Base-by-base conservation (phyloP, 345 rosid genomes). In the Excoecaria agallocha region DNA sequence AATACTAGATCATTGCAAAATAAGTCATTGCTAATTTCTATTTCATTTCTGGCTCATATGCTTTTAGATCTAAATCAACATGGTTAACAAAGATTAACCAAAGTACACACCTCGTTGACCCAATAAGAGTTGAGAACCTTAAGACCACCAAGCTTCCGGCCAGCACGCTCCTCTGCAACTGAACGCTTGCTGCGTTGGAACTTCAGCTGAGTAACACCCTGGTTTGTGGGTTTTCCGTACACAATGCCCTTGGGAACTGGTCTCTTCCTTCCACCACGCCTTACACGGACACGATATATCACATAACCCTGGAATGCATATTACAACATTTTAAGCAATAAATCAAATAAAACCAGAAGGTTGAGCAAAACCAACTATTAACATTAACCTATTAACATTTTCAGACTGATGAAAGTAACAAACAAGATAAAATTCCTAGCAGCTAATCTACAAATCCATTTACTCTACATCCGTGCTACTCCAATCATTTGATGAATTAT, bases 181-280 rank as follows among this genome's bases (percentile, higher is more conserved):
- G 80, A 82, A 16, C 85, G 76, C 85, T 82, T 82, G 74, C 85
- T 82, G 22, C 85, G 78, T 68, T 79, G 82, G 56, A 82, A 82
- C 69, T 82, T 82, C 69, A 82, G 78, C 50, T 82, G 85, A 5
- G 85, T 82, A 68, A 82, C 82, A 54, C 85, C 85, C 78, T 82
- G 85, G 56, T 82, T 82, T 51, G 80, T 82, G 65, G 85, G 82
- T 55, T 82, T 82, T 10, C 85, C 85, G 68, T 82, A 82, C 65
- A 82, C 85, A 76, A 82, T 82, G 69, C 85, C 85, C 77, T 82
- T 82, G 61, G 85, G 82, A 37, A 82, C 85, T 13, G 82, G 85
- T 66, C 85, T 82, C 76, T 82, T 82, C 58, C 85, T 49, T 6
- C 85, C 85, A 56, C 85, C 85, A 69, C 80, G 85, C 58, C 82